Conservation (phyloP, 306 rosid genomes). For the Medicago truncatula region MtrunA17r5.0-ANR NC_053047.1:35634501-35635000, state of each 20-base stretch:
- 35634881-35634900: neutral
- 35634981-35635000: neutral
- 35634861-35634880: neutral
- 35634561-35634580: slow-evolving; percentile 2
- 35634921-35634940: too few relatives aligned
- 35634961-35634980: neutral
- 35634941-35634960: neutral
- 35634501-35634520: too few relatives aligned
- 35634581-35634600: neutral
- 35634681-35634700: slow-evolving; percentile 55
- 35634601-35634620: neutral
- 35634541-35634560: too few relatives aligned
- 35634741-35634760: neutral
- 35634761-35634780: neutral
- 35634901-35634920: neutral
- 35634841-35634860: neutral
- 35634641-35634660: slow-evolving; percentile 54
- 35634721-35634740: too few relatives aligned
- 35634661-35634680: slow-evolving; percentile 60
- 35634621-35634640: slow-evolving; percentile 13
- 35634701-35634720: slow-evolving; percentile 41
- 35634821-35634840: slow-evolving; percentile 4
- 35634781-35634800: neutral
- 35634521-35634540: too few relatives aligned
- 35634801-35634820: slow-evolving; percentile 8